Conservation (phyloP, 345 rosid genomes). For the Moricandia moricandioides region DNA sequence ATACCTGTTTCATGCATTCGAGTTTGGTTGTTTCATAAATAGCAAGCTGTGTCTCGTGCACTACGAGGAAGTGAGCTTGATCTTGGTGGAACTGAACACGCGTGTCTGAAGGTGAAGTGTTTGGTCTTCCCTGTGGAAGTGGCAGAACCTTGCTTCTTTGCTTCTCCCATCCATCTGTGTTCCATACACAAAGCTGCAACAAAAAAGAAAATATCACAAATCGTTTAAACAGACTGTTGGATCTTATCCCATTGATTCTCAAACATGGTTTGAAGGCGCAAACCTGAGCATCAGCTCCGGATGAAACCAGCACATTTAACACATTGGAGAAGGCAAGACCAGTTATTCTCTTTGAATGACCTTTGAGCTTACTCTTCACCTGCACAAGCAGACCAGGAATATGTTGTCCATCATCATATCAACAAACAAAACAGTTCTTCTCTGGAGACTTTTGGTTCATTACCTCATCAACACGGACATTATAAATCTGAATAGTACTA, state of each 20-base stretch:
- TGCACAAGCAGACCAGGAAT: constrained; percentile 28
- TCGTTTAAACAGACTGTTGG: not conserved
- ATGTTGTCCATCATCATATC: constrained; percentile 8
- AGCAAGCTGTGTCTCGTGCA: constrained; percentile 91
- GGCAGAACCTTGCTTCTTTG: constrained; percentile 72
- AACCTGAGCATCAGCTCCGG: constrained; percentile 97
- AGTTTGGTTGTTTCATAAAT: constrained; percentile 82
- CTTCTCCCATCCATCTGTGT: constrained; percentile 90
- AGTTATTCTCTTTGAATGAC: constrained; percentile 82
- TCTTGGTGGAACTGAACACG: constrained; percentile 97
- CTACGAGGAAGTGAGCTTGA: constrained; percentile 85
- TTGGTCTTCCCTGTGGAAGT: constrained; percentile 65
- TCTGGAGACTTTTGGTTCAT: constrained; percentile 14
- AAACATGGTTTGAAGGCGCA: not conserved
- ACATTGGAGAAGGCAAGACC: constrained; percentile 86
- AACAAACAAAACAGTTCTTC: constrained; percentile 10
- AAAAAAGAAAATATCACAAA: not conserved
- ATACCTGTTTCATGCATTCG: constrained; percentile 88
- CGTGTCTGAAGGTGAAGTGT: constrained; percentile 65
- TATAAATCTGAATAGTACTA: constrained; percentile 83
- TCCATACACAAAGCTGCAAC: constrained; percentile 79
- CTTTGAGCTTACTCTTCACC: constrained; percentile 91
- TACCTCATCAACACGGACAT: constrained; percentile 93
- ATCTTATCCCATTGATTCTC: not conserved
- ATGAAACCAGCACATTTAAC: constrained; percentile 71